A percentile compares a stretch with the other conserved stretches of the same genome.
These are phyloP conservation scores for Ophiobolus disseminans DNA, from an alignment of 2,329 filamentous ascomycete genomes.

Conservation along the genomic window DNA sequence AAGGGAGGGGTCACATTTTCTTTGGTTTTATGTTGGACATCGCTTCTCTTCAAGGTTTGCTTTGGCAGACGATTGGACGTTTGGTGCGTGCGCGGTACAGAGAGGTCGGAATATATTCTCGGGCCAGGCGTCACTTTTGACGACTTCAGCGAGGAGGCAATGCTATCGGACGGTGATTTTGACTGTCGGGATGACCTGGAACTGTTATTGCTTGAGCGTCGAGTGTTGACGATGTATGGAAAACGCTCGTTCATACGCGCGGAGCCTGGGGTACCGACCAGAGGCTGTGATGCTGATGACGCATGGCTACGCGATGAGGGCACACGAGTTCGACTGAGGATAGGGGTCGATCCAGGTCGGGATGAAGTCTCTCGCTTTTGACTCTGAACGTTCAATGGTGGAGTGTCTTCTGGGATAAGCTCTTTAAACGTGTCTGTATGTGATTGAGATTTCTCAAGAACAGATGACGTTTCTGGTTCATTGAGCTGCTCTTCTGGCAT, in stretches of 20 bases:
- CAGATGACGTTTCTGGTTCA: neutral
- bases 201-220: slow-evolving; percentile 38
- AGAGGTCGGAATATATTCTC: slow-evolving; percentile 30
- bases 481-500: too few relatives aligned
- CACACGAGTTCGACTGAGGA: neutral
- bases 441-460: slow-evolving; percentile 2
- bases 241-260: slow-evolving; percentile 56
- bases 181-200: slow-evolving; percentile 24
- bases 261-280: slow-evolving; percentile 29
- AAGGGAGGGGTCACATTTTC: slow-evolving; percentile 32
- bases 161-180: slow-evolving; percentile 21
- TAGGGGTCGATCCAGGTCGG: neutral
- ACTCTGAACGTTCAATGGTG: neutral
- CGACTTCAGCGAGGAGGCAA: slow-evolving; percentile 17
- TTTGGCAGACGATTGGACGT: slow-evolving; percentile 11
- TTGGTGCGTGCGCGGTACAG: slow-evolving; percentile 13
- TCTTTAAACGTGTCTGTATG: slow-evolving; percentile 9
- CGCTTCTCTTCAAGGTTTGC: slow-evolving; percentile 9
- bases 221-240: slow-evolving; percentile 48
- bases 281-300: slow-evolving; percentile 14
- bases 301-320: slow-evolving; percentile 9
- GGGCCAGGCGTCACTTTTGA: slow-evolving; percentile 18
- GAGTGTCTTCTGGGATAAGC: neutral
- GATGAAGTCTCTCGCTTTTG: neutral
- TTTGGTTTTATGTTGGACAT: slow-evolving; percentile 19